Evolutionary conservation across 495 filamentous ascomycete species (phyloP).

Genomic region (Geopyxis carbonaria): DNA sequence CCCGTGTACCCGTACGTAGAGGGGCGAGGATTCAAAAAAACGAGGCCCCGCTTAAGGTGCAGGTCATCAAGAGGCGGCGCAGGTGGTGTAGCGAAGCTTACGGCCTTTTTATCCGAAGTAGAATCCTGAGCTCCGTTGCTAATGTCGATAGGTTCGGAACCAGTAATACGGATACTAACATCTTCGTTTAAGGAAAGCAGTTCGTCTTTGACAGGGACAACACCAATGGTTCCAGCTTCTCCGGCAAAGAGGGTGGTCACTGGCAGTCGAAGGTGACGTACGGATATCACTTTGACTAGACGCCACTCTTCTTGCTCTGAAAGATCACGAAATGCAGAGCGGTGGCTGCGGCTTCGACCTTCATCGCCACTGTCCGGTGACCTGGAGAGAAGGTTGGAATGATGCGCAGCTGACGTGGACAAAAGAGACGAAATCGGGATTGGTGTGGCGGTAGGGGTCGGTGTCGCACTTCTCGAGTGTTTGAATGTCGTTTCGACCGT

Average conservation of each 20-base stretch:
- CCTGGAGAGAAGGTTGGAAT: background rate
- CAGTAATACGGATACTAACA: background rate
- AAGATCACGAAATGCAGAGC: no score
- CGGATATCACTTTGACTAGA: conserved; percentile 44
- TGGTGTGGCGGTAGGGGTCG: conserved; percentile 17
- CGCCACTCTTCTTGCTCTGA: conserved; percentile 16
- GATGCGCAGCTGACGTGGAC: conserved; percentile 9
- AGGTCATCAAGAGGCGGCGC: conserved; percentile 24
- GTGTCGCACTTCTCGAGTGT: conserved; percentile 16
- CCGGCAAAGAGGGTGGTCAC: conserved; percentile 58
- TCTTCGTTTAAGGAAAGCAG: background rate
- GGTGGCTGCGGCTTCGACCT: background rate
- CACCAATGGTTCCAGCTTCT: conserved; percentile 79
- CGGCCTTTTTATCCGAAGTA: conserved; percentile 10
- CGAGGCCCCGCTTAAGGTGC: conserved; percentile 68
- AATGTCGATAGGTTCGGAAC: background rate
- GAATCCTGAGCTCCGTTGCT: background rate
- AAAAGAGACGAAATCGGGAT: conserved; percentile 7
- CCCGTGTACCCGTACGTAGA: conserved; percentile 27
- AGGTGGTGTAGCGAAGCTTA: conserved; percentile 23
- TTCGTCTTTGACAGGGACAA: conserved; percentile 35
- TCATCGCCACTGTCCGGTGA: conserved; percentile 3
- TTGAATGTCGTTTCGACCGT: background rate
- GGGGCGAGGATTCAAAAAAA: conserved; percentile 26
- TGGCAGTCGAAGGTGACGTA: conserved; percentile 73